These are phyloP conservation scores for Botrytis cinerea DNA, from an alignment of 2,329 filamentous ascomycete species.

Conservation along the genomic window DNA sequence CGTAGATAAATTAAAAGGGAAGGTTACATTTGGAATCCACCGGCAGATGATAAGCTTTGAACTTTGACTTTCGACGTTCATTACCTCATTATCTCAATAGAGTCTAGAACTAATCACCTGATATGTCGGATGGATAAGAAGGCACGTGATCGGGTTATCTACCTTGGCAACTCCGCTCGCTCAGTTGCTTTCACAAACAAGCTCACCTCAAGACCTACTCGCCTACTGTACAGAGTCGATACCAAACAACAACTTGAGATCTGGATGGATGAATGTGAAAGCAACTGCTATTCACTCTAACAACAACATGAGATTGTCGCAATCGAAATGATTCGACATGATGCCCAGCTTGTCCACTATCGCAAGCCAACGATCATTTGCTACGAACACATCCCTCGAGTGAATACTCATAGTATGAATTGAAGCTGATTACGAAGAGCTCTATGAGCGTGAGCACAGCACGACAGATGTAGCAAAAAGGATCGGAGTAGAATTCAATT, in stretches of 20 bases:
- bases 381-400: neutral
- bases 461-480: neutral
- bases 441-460: too few species aligned
- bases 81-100: neutral
- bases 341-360: neutral
- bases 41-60: neutral
- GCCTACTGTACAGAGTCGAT: too few species aligned
- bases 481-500: neutral
- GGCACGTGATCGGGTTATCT: neutral
- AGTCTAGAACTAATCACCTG: neutral
- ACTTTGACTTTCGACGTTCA: neutral
- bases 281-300: too few species aligned
- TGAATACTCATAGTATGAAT: neutral
- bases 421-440: neutral
- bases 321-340: too few species aligned
- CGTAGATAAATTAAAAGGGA: neutral
- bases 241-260: too few species aligned
- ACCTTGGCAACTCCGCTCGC: neutral
- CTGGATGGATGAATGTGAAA: too few species aligned
- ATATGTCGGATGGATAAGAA: neutral
- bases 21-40: neutral
- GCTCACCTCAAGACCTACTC: neutral
- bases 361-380: neutral
- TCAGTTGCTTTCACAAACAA: neutral
- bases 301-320: too few species aligned